Conservation (phyloP, 352 stramenopile species). For the Thraustochytrium sp. region DNA sequence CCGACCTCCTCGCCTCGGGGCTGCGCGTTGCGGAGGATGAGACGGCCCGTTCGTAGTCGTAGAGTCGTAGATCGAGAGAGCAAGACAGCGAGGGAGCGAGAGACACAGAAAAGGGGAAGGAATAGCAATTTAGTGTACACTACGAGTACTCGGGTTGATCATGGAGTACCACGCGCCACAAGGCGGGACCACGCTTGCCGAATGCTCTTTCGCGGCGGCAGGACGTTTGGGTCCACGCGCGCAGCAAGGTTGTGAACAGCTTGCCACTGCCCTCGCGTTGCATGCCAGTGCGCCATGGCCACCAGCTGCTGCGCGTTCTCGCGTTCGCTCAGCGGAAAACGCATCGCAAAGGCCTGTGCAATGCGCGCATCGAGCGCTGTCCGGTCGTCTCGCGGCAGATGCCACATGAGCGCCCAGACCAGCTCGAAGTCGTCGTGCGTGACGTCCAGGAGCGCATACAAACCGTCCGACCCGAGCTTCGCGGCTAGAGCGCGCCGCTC, state of each 20-base stretch:
- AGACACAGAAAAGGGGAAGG: not conserved
- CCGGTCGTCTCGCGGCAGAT: too few species aligned
- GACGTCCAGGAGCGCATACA: not conserved
- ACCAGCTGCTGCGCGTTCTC: not conserved
- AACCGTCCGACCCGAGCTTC: not conserved
- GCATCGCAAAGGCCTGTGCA: not conserved
- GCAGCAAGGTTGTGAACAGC: too few species aligned
- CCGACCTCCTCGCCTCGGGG: not conserved
- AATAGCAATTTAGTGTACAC: not conserved
- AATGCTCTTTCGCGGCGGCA: too few species aligned
- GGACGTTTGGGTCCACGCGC: too few species aligned
- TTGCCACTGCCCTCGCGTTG: not conserved
- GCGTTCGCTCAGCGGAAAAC: not conserved
- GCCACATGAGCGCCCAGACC: not conserved
- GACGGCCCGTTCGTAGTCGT: too few species aligned
- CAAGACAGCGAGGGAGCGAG: not conserved
- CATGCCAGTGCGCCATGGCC: not conserved
- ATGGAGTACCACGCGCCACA: too few species aligned
- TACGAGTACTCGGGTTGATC: too few species aligned
- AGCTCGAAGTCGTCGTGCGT: constrained; percentile 12
- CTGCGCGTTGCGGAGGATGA: too few species aligned
- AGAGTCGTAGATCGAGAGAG: not conserved
- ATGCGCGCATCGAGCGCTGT: not conserved
- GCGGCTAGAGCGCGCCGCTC: not conserved
- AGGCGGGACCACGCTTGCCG: too few species aligned